Base-by-base conservation (phyloP, 768 basidiomycete species). In the Mycena galopus region DNA sequence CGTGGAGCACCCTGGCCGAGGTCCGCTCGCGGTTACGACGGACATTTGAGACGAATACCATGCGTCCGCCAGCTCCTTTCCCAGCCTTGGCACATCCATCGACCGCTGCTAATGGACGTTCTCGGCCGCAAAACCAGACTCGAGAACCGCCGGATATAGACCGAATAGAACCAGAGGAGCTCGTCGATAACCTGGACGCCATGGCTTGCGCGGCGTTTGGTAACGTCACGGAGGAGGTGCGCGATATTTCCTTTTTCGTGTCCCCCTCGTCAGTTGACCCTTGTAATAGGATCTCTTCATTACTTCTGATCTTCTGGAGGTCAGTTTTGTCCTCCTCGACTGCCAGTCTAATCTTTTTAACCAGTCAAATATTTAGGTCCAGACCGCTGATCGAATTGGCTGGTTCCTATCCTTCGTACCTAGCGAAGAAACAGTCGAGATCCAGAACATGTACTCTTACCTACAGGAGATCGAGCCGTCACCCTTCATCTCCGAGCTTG, bases 151-250 rank as follows among this genome's bases (percentile, higher is more conserved):
- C 91, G 4, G 89, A 92, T 73, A 78, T 94, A 17, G 93, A 94
- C 78, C 84, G 82, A n/a, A 81, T 91, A 69, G 84, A 85, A 50
- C 86, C 92, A 0, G 91, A 92, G 72, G 90, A 92, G 56, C 87
- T 96, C 44, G 93, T 96, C n/a, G 90, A 91, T 57, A 92, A 89
- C 75, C 73, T 96, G 65, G 93, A 96, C 74, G 88, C 91, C 0
- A 93, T 95, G 91, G 92, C 90, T 0, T 83, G 83, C 68, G 92
- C 93, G 37, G 91, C 92, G 1, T 91, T 94, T 78, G 90, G 89
- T 67, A 95, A 93, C 76, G 89, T 96, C 39, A 90, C 89, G 27
- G 91, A 93, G 78, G 94, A 95, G 86, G 94, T 94, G 78, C 71
- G 83, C 55, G 3, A 21, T 57, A 9, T 27, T 56, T 60, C 65